Percentiles rank a stretch among this genome's conserved stretches.
phyloP scores from a whole-genome alignment of 2,329 filamentous ascomycete species.

The Epicoccum nigrum region DNA sequence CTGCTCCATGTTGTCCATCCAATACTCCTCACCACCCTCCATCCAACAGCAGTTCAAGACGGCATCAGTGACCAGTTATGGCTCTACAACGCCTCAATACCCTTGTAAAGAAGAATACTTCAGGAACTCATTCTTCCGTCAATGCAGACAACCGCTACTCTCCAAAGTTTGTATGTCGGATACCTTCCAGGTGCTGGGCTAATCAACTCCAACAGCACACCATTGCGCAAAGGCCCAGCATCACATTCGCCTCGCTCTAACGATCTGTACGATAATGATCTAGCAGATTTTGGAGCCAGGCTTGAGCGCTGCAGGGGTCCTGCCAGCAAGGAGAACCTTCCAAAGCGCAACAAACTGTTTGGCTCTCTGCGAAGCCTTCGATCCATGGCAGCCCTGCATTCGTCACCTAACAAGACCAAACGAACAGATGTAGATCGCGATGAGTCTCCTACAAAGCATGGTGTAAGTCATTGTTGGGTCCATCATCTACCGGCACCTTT shows the following conservation, averaged over 20 bases:
- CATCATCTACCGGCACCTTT: neutral
- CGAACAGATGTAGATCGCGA: neutral
- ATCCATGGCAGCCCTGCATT: constrained; percentile 32
- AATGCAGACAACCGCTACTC: constrained; percentile 7
- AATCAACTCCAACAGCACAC: neutral
- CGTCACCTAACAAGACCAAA: constrained; percentile 27
- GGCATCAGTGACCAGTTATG: constrained; percentile 28
- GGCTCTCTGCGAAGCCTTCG: constrained; percentile 38
- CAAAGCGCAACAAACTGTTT: constrained; percentile 34
- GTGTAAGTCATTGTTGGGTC: neutral
- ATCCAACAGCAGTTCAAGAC: neutral
- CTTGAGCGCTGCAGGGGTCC: constrained; percentile 19
- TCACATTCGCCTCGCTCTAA: neutral
- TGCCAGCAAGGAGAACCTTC: constrained; percentile 31
- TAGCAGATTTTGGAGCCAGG: constrained; percentile 25
- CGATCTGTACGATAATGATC: neutral
- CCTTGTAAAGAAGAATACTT: constrained; percentile 39
- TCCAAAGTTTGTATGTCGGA: constrained; percentile 3
- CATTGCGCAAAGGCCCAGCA: neutral
- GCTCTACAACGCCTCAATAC: constrained; percentile 34
- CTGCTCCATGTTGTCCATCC: neutral
- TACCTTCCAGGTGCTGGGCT: neutral
- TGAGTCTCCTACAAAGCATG: neutral
- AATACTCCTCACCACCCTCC: neutral
- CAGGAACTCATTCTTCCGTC: constrained; percentile 33